Percentiles rank a stretch among this genome's conserved stretches.
Conservation (phyloP, 106 monocot species). For the Xerophyta viscosa region DNA sequence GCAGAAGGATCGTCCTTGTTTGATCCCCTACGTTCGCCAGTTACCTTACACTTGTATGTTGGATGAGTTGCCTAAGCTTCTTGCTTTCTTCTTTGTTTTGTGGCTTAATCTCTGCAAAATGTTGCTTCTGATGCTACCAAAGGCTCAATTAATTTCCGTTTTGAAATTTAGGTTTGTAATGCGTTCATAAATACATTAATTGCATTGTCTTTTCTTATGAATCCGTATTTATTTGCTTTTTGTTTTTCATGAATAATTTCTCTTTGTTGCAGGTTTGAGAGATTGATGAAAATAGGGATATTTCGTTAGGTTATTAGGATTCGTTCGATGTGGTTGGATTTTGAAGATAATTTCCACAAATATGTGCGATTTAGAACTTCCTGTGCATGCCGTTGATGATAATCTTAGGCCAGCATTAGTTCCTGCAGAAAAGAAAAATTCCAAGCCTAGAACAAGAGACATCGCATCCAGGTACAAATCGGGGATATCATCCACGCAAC, state of each 20-base stretch:
- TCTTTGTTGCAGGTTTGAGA: neutral
- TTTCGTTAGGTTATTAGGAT: neutral
- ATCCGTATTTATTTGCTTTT: neutral
- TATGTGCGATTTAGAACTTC: conserved; percentile 18
- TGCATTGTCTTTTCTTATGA: neutral
- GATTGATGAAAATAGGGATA: neutral
- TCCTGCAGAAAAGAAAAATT: conserved; percentile 71
- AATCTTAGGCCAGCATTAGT: conserved; percentile 34
- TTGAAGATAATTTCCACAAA: conserved; percentile 35
- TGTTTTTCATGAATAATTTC: neutral
- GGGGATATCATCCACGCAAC: conserved; percentile 11
- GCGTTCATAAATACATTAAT: neutral
- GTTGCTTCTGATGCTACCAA: no score
- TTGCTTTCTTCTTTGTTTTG: no score
- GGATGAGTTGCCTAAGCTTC: neutral
- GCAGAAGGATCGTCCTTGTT: neutral
- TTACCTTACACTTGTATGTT: neutral
- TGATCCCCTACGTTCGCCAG: neutral
- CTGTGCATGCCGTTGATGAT: conserved; percentile 9
- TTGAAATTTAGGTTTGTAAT: no score
- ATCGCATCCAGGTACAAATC: conserved; percentile 56
- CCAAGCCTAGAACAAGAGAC: conserved; percentile 38
- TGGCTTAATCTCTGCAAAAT: no score
- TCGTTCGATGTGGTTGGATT: conserved; percentile 32
- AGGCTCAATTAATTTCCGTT: no score